Base-by-base conservation (phyloP, 768 basidiomycete genomes). In the Tremella yokohamensis region DNA sequence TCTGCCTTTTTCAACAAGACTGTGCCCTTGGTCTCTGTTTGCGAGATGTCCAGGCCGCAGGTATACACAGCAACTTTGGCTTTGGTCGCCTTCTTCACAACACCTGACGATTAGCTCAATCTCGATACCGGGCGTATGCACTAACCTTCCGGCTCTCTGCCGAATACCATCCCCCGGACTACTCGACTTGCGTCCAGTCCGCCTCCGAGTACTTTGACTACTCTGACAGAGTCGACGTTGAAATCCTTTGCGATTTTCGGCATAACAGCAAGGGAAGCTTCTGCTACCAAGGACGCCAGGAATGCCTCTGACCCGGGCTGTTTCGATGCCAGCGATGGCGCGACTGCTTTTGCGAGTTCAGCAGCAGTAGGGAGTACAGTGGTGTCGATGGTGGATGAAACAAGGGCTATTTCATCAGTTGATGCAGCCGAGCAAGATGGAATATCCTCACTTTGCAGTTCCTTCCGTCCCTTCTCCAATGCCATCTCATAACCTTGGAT, bases 11-110 rank as follows among this genome's bases (percentile, higher is more conserved):
- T 90, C 68, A 99, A 83, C 48, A 99, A 82, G 11, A 98, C 96
- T 8, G 96, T 99, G 51, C 96, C 96, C 77, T 99, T 99, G 16
- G 96, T 99, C 78, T 99, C 96, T 4, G 96, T 98, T 78, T 98
- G 94, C 2, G 93, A 84, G 56, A 90, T 84, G 73, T 98, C 96
- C 59, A 99, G 81, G 1, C 89, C 87, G 61, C 85, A 89, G 0
- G 94, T 98, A 80, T 87, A 99, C 56, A 99, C 89, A 2, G 88
- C 94, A 34, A 99, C 94, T 78, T 98, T 98, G 47, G 87, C 90
- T 68, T 85, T 87, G 51, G 79, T 80, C 8, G 84, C 85, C 70
- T 90, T 90, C 79, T 91, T 92, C 56, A 96, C 74, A 50, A 83
- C 81, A 51, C 91, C 89, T 90, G 60, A 40, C 9, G 13, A 26